Base-by-base conservation (phyloP, 1,284 basidiomycete genomes). In the Sanghuangporus sanghuang region DNA sequence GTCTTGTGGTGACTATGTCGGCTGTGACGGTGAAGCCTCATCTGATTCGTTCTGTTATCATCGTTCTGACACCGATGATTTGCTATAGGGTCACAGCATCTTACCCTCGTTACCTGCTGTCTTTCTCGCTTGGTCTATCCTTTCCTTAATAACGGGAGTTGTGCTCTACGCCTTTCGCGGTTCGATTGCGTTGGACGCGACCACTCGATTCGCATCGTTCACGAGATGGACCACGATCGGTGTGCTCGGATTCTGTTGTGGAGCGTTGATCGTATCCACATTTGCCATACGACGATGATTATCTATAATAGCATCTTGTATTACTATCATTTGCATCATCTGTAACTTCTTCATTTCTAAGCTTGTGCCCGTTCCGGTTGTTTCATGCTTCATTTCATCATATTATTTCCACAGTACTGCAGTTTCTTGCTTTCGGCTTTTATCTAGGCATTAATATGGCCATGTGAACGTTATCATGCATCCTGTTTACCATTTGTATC, bases 81-180 rank as follows among this genome's bases (percentile, higher is more conserved):
- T 27, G 21, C 27, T 23, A 35, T 69, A 90, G 88, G 79, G 80
- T 61, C 78, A 85, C 40, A 84, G 83, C 62, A 74, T 90, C 38
- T 73, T 89, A 40, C 77, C 88, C 65, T 88, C 89, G 0, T 79
- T 91, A n/a, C 89, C 90, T 0, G 76, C 89, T 11, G 86, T 90
- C 18, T 85, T 90, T 69, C 75, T 91, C 44, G 81, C 83, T 0
- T 91, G 89, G 72, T 82, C 86, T 0, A 78, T 90, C 61, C 77
- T 84, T 2, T 86, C 81, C 0, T 87, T 92, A 73, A 73, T 89
- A 55, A 78, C 81, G 0, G 89, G 81, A 0, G 77, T 91, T 49
- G 80, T 85, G 0, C 68, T 90, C 32, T 91, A 89, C 71, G 83
- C 85, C 0, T 84, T 89, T 72, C 76, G 83, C 2, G 86, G 82